These are phyloP conservation scores for Linnemannia schmuckeri DNA, from an alignment of 192 early-diverging fungal species.

Conservation along the genomic window DNA sequence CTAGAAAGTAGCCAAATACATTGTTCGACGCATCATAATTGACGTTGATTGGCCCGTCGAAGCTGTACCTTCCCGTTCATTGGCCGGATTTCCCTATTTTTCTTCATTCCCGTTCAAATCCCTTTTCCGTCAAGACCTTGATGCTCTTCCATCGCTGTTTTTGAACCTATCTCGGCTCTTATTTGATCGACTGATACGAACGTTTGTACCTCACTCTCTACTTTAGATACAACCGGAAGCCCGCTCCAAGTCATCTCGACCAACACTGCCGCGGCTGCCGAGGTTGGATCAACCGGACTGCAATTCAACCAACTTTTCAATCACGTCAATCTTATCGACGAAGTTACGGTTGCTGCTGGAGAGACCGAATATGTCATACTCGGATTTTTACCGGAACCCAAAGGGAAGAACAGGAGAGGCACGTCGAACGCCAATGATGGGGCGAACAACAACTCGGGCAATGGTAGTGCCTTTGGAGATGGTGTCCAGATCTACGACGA, in stretches of 20 bases:
- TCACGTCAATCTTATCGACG: conserved; percentile 85
- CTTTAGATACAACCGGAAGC: conserved; percentile 13
- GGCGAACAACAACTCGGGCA: conserved; percentile 37
- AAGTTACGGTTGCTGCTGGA: conserved; percentile 73
- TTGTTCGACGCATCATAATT: neutral
- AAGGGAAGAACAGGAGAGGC: conserved; percentile 34
- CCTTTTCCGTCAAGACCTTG: neutral
- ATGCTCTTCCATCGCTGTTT: neutral
- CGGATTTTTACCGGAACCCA: conserved; percentile 77
- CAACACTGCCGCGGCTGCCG: conserved; percentile 76
- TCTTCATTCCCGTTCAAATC: neutral
- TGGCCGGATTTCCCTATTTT: neutral
- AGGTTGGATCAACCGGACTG: conserved; percentile 63
- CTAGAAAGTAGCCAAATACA: neutral
- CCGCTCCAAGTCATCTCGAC: conserved; percentile 59
- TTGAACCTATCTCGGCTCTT: neutral
- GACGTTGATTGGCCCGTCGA: conserved; percentile 23
- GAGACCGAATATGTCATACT: conserved; percentile 83
- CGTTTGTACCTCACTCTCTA: neutral
- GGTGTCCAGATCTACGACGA: conserved; percentile 52
- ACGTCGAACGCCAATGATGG: conserved; percentile 17
- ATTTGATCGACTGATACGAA: neutral
- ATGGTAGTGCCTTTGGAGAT: conserved; percentile 52
- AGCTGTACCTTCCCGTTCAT: neutral
- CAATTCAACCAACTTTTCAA: conserved; percentile 96